Evolutionary conservation across 805 yeast genomes (phyloP).

Genomic region (Candida koratica): DNA sequence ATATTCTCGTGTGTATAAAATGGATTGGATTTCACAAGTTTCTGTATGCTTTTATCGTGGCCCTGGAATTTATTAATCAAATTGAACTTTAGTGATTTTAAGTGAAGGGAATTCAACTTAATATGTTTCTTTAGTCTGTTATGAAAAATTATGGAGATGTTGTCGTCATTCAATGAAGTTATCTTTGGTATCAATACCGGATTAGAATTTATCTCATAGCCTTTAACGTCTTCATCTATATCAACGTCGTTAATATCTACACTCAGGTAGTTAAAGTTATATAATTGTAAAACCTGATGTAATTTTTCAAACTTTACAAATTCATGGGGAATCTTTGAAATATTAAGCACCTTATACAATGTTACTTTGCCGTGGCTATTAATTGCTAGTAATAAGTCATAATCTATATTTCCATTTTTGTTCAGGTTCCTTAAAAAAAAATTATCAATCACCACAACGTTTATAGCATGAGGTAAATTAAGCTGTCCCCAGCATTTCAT

Average conservation of each 20-base stretch:
- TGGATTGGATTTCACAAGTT: slow-evolving; percentile 56
- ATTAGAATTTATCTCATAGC: slow-evolving; percentile 10
- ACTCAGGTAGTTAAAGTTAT: slow-evolving; percentile 11
- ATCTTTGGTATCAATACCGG: slow-evolving; percentile 19
- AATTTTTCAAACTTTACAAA: slow-evolving; percentile 42
- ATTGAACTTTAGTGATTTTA: slow-evolving; percentile 7
- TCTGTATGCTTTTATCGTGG: slow-evolving; percentile 74
- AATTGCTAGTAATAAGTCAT: slow-evolving; percentile 36
- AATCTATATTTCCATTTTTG: slow-evolving; percentile 6
- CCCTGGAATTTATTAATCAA: slow-evolving; percentile 66
- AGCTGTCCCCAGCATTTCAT: slow-evolving; percentile 55
- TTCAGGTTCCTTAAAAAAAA: slow-evolving; percentile 14
- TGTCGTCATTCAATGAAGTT: slow-evolving; percentile 12
- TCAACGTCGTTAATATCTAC: background rate
- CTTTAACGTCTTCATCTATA: slow-evolving; percentile 1
- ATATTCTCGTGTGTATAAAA: slow-evolving; percentile 22
- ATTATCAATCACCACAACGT: slow-evolving; percentile 34
- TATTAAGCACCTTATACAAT: slow-evolving; percentile 47
- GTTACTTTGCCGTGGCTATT: slow-evolving; percentile 40
- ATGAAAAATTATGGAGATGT: slow-evolving; percentile 27
- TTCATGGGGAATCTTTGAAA: slow-evolving; percentile 54
- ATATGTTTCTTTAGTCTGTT: slow-evolving; percentile 36
- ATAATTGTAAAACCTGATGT: slow-evolving; percentile 11
- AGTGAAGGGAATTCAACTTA: slow-evolving; percentile 22
- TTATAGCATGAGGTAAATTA: slow-evolving; percentile 20